Base-by-base conservation (phyloP, 768 basidiomycete genomes). In the Chlorophyllum brunneum region DNA sequence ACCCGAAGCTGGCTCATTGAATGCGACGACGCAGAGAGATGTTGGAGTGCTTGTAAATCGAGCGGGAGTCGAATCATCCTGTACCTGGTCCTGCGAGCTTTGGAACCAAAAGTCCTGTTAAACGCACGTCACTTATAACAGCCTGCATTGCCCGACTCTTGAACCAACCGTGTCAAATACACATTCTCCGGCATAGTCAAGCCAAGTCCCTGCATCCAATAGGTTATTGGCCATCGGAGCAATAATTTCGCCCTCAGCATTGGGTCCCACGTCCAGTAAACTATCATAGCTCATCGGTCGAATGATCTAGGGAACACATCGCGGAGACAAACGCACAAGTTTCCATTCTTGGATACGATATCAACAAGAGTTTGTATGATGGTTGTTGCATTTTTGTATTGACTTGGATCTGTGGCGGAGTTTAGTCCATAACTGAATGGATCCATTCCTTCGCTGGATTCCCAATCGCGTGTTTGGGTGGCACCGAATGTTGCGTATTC, bases 281-380 rank as follows among this genome's bases (percentile, higher is more conserved):
- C 79, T 80, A 46, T 15, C n/a, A n/a, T n/a, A n/a, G n/a, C n/a
- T n/a, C n/a, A 16, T 24, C 15, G 24, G 16, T 27, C 9, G n/a
- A 8, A 13, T 29, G 41, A 40, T 44, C 47, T 33, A 9, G 30
- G 15, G 16, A 33, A 37, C 13, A 22, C 15, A 38, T 48, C 10
- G 3, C 5, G 33, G 41, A 22, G 13, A 36, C 22, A 5, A 24
- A 38, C 76, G 59, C 56, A 79, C 79, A 74, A 83, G 59, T 84
- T 82, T 10, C 83, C 82, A 54, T 80, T 80, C 68, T 83, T 83
- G 24, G 80, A 78, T 16, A 76, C 81, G 54, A 83, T 75, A 54
- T 83, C 80, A 24, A 79, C 74, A 46, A 82, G 58, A 0, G 70
- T 77, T 44, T 75, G 77, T 2, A 83, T 63, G 39, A 82, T 77